Conservation (phyloP, 768 basidiomycete species). For the Amyloporia xantha region DNA sequence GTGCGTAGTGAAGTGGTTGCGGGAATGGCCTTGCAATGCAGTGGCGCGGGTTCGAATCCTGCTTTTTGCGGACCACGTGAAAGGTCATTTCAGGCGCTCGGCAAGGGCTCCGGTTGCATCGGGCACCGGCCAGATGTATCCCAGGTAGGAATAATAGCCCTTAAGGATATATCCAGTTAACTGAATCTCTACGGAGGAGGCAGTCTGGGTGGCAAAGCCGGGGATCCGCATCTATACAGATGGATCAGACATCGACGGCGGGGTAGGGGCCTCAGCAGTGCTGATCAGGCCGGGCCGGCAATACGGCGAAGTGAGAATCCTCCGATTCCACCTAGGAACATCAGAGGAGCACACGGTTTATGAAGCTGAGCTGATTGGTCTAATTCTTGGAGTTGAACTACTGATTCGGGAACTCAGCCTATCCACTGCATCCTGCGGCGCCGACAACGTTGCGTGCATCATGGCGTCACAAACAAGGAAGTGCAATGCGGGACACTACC, state of each 20-base stretch:
- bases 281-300: constrained; percentile 7
- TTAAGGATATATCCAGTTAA: too few species aligned
- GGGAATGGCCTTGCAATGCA: too few species aligned
- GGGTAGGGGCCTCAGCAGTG: constrained; percentile 26
- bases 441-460: too few species aligned
- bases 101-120: too few species aligned
- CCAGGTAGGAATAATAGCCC: too few species aligned
- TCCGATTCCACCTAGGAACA: constrained; percentile 18
- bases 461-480: background rate
- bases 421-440: constrained; percentile 1
- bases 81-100: too few species aligned
- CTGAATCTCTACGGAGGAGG: too few species aligned
- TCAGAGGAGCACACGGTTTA: constrained; percentile 22
- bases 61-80: too few species aligned
- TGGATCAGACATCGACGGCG: constrained; percentile 22
- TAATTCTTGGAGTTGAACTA: constrained; percentile 21
- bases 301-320: background rate
- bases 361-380: constrained; percentile 26
- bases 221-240: constrained; percentile 28
- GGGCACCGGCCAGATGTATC: too few species aligned
- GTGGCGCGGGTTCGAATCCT: too few species aligned
- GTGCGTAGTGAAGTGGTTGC: too few species aligned
- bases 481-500: constrained; percentile 2
- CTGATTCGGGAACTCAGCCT: constrained; percentile 8
- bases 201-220: too few species aligned